Percentiles rank a stretch among this genome's conserved stretches.
Evolutionary conservation across 2,329 filamentous ascomycete genomes (phyloP).

Genomic region (Trichophaea hybrida): DNA sequence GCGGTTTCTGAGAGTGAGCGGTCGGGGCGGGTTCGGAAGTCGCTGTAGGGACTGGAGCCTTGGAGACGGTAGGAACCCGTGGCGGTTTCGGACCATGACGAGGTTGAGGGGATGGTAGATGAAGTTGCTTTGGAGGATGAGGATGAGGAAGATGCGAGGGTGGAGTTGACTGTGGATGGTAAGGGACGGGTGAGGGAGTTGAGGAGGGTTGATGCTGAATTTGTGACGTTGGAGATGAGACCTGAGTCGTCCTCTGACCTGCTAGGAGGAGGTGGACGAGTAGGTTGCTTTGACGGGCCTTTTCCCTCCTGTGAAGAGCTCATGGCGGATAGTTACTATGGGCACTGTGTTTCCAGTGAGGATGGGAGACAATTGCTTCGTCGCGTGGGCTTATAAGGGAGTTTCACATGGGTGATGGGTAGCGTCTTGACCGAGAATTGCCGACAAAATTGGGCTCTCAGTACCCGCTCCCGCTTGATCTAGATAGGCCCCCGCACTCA

Average conservation of each 20-base stretch:
- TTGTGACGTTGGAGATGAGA: conserved; percentile 22
- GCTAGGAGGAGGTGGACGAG: neutral
- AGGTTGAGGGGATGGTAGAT: neutral
- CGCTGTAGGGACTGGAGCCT: neutral
- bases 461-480: no score
- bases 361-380: neutral
- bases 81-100: neutral
- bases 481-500: no score
- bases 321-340: neutral
- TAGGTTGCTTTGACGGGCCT: neutral
- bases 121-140: conserved; percentile 29
- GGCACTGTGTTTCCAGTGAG: neutral
- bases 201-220: conserved; percentile 23
- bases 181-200: conserved; percentile 24
- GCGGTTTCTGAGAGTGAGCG: neutral
- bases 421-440: no score
- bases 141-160: conserved; percentile 12
- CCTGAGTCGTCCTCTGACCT: neutral
- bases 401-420: no score
- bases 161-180: neutral
- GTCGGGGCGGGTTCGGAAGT: neutral
- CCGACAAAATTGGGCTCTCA: no score
- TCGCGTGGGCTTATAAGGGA: neutral
- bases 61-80: neutral
- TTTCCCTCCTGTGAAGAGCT: neutral